Percentiles rank a stretch among this genome's conserved stretches.
phyloP scores from a whole-genome alignment of 305 asterid species.

The Fraxinus sp. region DNA sequence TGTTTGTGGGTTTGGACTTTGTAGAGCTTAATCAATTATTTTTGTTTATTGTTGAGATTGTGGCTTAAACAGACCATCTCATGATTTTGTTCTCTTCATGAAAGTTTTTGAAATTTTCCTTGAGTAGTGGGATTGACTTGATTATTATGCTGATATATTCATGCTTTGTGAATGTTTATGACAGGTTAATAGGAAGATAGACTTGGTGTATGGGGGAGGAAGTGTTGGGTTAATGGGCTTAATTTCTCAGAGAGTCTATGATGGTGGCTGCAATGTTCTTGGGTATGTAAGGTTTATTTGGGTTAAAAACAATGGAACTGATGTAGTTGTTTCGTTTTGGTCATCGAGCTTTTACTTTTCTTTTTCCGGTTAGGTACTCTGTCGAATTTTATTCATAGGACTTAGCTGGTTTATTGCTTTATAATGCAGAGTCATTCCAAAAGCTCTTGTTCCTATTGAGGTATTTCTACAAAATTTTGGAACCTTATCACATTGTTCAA shows the following conservation, averaged over 20 bases:
- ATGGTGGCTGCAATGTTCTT: conserved; percentile 95
- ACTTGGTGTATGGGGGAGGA: conserved; percentile 97
- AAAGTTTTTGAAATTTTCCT: neutral
- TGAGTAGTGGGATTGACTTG: conserved; percentile 19
- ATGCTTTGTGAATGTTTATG: conserved; percentile 22
- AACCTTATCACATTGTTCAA: neutral
- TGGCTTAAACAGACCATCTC: neutral
- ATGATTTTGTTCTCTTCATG: neutral
- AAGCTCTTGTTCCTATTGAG: conserved; percentile 94
- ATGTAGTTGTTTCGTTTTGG: neutral
- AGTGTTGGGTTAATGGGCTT: conserved; percentile 96
- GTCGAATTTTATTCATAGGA: neutral
- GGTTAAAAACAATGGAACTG: neutral
- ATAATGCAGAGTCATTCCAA: conserved; percentile 88
- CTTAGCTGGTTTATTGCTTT: conserved; percentile 31
- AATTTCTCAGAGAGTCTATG: conserved; percentile 75
- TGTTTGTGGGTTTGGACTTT: conserved; percentile 6
- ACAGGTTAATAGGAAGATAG: conserved; percentile 85
- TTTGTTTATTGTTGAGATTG: neutral
- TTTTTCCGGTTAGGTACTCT: neutral
- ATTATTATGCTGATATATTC: neutral
- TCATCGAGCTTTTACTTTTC: neutral
- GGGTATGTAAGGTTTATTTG: conserved; percentile 49
- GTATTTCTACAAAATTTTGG: conserved; percentile 37
- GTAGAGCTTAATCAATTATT: neutral